A percentile compares a stretch with the other conserved stretches of the same genome.
Evolutionary conservation across 148 eudicot species (phyloP).

Genomic region (Camellia lanceoleosa): DNA sequence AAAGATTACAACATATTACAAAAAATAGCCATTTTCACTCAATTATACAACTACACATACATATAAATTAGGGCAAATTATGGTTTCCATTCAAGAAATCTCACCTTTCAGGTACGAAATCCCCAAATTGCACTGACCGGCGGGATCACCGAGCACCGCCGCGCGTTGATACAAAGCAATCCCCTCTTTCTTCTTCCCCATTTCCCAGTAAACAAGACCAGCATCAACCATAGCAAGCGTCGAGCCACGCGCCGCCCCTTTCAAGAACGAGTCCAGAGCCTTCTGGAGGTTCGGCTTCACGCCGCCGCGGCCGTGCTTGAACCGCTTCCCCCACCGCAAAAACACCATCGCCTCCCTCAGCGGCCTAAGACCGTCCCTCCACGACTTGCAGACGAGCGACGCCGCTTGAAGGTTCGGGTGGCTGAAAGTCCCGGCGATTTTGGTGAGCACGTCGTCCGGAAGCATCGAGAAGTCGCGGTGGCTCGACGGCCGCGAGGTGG

Average conservation of each 20-base stretch:
- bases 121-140: constrained; percentile 87
- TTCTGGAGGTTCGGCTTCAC: constrained; percentile 39
- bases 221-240: constrained; percentile 94
- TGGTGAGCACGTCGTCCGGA: constrained; percentile 56
- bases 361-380: constrained; percentile 72
- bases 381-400: constrained; percentile 64
- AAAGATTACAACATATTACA: too few relatives aligned
- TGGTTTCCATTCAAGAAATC: not conserved
- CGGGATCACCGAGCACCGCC: constrained; percentile 71
- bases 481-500: not conserved
- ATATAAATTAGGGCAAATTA: not conserved
- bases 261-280: constrained; percentile 74
- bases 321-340: constrained; percentile 67
- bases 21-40: too few relatives aligned
- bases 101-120: constrained; percentile 79
- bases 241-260: constrained; percentile 82
- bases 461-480: constrained; percentile 40
- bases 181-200: constrained; percentile 62
- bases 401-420: constrained; percentile 47
- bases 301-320: constrained; percentile 87
- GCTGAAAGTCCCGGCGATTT: constrained; percentile 50
- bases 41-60: too few relatives aligned
- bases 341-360: constrained; percentile 73
- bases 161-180: constrained; percentile 54
- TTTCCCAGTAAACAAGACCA: constrained; percentile 86